Evolutionary conservation across 1,139 yeast species (phyloP).

Genomic region (Entelexis sorbosivorans): DNA sequence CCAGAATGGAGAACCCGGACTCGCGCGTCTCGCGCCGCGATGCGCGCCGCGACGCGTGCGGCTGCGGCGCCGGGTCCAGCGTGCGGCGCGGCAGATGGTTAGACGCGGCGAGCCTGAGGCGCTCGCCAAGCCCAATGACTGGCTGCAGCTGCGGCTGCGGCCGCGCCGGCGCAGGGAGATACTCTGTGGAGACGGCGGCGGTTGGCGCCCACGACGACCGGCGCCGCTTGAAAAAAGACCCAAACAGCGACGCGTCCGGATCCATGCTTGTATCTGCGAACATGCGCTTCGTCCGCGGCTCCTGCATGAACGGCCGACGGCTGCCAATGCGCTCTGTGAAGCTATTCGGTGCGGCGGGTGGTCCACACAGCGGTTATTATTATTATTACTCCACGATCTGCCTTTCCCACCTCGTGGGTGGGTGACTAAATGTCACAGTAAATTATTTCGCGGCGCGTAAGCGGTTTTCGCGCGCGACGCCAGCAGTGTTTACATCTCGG

Average conservation of each 20-base stretch:
- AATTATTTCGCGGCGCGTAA: background rate
- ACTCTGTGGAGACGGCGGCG: too few relatives aligned
- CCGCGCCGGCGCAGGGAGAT: too few relatives aligned
- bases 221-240: conserved; percentile 6
- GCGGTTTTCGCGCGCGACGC: background rate
- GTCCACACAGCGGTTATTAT: too few relatives aligned
- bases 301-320: background rate
- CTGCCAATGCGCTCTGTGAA: background rate
- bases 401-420: too few relatives aligned
- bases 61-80: background rate
- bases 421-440: conserved; percentile 1
- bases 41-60: too few relatives aligned
- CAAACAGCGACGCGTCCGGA: conserved; percentile 1
- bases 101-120: conserved; percentile 1
- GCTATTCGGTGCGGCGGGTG: too few relatives aligned
- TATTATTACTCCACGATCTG: too few relatives aligned
- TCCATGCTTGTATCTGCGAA: conserved; percentile 2
- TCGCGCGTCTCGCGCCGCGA: conserved; percentile 6
- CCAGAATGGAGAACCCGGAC: conserved; percentile 13
- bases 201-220: conserved; percentile 2
- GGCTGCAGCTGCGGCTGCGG: background rate
- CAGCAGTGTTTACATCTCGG: background rate
- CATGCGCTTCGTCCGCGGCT: conserved; percentile 5
- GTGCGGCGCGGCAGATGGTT: background rate
- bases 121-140: conserved; percentile 1